Percentiles rank a stretch among this genome's conserved stretches.
These are phyloP conservation scores for Agrocybe praecox DNA, from an alignment of 768 basidiomycete genomes.

Conservation along the genomic window DNA sequence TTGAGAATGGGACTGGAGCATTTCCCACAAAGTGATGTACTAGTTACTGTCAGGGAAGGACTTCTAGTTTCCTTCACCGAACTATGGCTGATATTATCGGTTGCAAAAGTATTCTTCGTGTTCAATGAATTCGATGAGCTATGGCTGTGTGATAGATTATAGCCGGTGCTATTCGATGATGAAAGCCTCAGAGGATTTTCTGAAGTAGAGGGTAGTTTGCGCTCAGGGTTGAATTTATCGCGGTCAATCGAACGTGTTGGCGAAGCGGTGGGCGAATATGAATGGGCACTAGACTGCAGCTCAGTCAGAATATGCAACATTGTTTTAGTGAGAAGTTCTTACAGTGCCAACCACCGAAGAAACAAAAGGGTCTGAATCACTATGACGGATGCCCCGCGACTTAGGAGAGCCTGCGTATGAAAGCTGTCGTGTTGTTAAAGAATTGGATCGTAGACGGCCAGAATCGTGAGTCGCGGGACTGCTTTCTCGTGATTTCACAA, in stretches of 20 bases:
- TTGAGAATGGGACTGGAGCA: slow-evolving; percentile 64
- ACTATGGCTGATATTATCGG: neutral
- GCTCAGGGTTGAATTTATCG: neutral
- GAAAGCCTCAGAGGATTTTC: neutral
- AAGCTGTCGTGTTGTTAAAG: neutral
- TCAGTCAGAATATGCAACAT: neutral
- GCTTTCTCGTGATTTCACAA: slow-evolving; percentile 52
- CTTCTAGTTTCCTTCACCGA: neutral
- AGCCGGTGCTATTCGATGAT: neutral
- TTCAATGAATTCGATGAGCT: neutral
- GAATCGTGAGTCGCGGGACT: slow-evolving; percentile 59
- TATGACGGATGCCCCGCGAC: neutral
- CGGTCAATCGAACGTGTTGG: neutral
- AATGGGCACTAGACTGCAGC: neutral
- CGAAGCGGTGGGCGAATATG: neutral
- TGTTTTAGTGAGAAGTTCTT: no score
- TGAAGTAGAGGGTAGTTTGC: neutral
- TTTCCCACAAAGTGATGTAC: slow-evolving; percentile 56
- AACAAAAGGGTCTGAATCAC: neutral
- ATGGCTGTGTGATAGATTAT: neutral
- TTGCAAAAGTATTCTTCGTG: neutral
- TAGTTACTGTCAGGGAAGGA: slow-evolving; percentile 23
- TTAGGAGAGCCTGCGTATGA: neutral
- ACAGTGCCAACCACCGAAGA: no score
- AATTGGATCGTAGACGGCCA: slow-evolving; percentile 35